Evolutionary conservation across 1,284 basidiomycete species (phyloP).

Genomic region (Cryptococcus neoformans): DNA sequence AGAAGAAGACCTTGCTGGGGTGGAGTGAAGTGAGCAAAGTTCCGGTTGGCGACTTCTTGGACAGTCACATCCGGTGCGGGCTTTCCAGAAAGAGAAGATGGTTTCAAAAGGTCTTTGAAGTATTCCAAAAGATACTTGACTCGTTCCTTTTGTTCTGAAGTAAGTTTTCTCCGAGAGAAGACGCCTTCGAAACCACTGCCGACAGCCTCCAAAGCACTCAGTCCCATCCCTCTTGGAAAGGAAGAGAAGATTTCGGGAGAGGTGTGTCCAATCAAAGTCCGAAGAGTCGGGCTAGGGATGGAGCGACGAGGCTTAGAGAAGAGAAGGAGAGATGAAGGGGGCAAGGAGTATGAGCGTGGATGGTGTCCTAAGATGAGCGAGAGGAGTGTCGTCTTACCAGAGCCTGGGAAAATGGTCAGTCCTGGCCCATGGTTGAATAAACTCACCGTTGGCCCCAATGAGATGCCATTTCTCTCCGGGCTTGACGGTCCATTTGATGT

Average conservation of each 20-base stretch:
- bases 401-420: conserved; percentile 55
- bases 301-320: conserved; percentile 66
- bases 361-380: conserved; percentile 90
- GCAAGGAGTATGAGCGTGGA: conserved; percentile 79
- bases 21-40: conserved; percentile 62
- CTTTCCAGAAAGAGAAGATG: conserved; percentile 1
- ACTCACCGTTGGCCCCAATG: conserved; percentile 74
- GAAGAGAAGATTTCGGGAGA: conserved; percentile 88
- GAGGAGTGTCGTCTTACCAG: conserved; percentile 94
- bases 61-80: conserved; percentile 4
- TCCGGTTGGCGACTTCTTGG: conserved; percentile 43
- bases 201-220: conserved; percentile 72
- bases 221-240: conserved; percentile 71
- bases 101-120: conserved; percentile 49
- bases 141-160: conserved; percentile 51
- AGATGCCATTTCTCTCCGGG: conserved; percentile 84
- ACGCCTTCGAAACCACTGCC: conserved; percentile 81
- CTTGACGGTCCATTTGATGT: conserved; percentile 74
- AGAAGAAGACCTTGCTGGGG: conserved; percentile 76
- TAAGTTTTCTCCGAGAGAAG: conserved; percentile 58
- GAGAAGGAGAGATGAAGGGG: conserved; percentile 57
- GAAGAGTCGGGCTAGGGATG: conserved; percentile 60
- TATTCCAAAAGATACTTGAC: conserved; percentile 57
- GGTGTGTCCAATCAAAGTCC: conserved; percentile 68
- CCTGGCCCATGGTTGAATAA: not conserved